Conservation (phyloP, 164 flowering plant species). For the Taxillus chinensis region DNA sequence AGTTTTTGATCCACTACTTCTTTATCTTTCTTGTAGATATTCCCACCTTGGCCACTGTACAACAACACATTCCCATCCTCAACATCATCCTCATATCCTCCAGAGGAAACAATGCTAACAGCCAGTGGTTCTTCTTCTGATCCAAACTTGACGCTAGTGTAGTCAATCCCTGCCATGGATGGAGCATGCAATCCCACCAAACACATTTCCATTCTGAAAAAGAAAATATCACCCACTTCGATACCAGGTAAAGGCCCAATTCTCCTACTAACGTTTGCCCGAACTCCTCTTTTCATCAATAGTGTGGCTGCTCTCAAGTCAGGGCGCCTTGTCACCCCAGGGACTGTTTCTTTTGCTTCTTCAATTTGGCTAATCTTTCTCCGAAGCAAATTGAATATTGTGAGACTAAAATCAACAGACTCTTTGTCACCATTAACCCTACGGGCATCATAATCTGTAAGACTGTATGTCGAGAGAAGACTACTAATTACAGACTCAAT, state of each 20-base stretch:
- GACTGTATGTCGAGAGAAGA: not conserved
- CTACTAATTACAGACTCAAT: not conserved
- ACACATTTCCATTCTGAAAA: constrained; percentile 50
- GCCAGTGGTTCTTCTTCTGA: constrained; percentile 36
- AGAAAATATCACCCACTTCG: constrained; percentile 53
- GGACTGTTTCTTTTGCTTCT: constrained; percentile 22
- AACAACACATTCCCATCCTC: constrained; percentile 46
- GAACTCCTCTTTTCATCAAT: constrained; percentile 33
- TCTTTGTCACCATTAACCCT: constrained; percentile 31
- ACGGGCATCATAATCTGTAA: not conserved
- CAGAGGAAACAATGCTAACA: constrained; percentile 53
- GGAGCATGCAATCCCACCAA: constrained; percentile 51
- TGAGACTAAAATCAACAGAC: constrained; percentile 16
- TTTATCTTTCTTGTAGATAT: constrained; percentile 14
- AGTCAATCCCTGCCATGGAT: constrained; percentile 58
- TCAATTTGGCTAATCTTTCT: constrained; percentile 35
- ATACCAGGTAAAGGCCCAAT: constrained; percentile 50
- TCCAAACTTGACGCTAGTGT: constrained; percentile 19
- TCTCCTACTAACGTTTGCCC: constrained; percentile 39
- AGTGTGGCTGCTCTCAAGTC: constrained; percentile 32
- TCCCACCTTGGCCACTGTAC: constrained; percentile 64
- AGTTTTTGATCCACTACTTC: constrained; percentile 34
- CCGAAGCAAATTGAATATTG: constrained; percentile 25
- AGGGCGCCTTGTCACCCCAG: constrained; percentile 30
- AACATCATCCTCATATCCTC: constrained; percentile 42